These are phyloP conservation scores for Camelina neglecta DNA, from an alignment of 345 rosid species.

Conservation along the genomic window DNA sequence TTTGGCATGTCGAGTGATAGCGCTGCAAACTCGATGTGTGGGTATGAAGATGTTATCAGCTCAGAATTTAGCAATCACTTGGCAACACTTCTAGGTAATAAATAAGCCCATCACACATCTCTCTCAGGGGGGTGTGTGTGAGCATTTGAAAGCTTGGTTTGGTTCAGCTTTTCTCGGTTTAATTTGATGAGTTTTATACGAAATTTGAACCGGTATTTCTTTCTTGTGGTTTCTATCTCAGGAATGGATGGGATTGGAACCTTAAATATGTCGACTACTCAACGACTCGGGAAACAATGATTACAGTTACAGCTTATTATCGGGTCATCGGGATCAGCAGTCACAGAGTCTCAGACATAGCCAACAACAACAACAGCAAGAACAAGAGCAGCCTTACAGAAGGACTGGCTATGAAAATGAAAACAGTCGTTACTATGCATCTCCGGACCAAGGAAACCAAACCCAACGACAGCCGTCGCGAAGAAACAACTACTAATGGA, in stretches of 20 bases:
- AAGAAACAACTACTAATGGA: no score
- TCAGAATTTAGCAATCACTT: constrained; percentile 61
- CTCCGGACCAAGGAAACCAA: constrained; percentile 51
- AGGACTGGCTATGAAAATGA: constrained; percentile 49
- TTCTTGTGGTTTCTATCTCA: constrained; percentile 35
- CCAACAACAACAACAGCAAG: constrained; percentile 57
- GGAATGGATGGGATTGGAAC: no score
- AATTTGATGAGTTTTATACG: not conserved
- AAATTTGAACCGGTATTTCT: not conserved
- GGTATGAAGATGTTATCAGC: constrained; percentile 57
- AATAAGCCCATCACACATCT: no score
- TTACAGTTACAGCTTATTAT: no score
- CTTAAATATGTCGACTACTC: constrained; percentile 69
- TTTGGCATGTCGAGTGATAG: not conserved
- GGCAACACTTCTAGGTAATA: no score
- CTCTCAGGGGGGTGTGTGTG: constrained; percentile 59
- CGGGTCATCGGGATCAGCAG: constrained; percentile 81
- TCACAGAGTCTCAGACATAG: constrained; percentile 61
- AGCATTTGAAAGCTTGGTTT: not conserved
- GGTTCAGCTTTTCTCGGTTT: constrained; percentile 1
- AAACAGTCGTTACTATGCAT: constrained; percentile 59
- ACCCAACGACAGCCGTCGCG: no score
- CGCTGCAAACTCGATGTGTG: not conserved
- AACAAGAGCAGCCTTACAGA: constrained; percentile 69
- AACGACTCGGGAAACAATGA: no score